Conservation (phyloP, 2,329 filamentous ascomycete species). For the Trichophaea hybrida region DNA sequence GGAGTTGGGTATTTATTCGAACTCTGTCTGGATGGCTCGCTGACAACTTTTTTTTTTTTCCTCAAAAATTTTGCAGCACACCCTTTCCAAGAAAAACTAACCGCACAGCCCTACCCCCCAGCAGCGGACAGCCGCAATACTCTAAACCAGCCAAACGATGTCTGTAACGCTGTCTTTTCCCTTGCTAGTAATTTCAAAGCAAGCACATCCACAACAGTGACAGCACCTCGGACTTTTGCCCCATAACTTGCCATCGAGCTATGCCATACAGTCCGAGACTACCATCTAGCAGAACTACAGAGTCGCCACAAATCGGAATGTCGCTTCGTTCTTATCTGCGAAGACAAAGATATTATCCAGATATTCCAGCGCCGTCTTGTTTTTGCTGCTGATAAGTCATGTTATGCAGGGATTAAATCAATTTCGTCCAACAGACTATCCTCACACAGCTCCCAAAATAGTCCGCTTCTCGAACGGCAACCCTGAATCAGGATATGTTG, state of each 20-base stretch:
- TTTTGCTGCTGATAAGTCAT: background rate
- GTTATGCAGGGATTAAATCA: conserved; percentile 1
- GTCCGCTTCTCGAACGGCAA: background rate
- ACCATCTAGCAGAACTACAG: no score
- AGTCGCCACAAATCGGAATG: no score
- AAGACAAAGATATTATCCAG: no score
- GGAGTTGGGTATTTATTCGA: conserved; percentile 15
- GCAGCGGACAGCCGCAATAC: background rate
- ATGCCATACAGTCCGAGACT: no score
- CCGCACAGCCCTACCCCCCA: background rate
- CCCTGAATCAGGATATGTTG: background rate
- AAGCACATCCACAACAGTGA: background rate
- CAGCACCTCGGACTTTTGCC: background rate
- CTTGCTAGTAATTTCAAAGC: background rate
- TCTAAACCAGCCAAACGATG: background rate
- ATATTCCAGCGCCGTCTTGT: no score
- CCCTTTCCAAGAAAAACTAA: no score
- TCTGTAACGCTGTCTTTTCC: background rate
- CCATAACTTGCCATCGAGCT: no score
- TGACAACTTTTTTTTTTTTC: no score
- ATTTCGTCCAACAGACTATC: background rate
- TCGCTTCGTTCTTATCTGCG: no score
- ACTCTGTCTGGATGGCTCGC: no score
- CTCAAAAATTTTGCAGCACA: no score
- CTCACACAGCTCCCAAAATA: background rate